phyloP scores from a whole-genome alignment of 2,329 filamentous ascomycete species.

The Botrytis pseudocinerea region DNA sequence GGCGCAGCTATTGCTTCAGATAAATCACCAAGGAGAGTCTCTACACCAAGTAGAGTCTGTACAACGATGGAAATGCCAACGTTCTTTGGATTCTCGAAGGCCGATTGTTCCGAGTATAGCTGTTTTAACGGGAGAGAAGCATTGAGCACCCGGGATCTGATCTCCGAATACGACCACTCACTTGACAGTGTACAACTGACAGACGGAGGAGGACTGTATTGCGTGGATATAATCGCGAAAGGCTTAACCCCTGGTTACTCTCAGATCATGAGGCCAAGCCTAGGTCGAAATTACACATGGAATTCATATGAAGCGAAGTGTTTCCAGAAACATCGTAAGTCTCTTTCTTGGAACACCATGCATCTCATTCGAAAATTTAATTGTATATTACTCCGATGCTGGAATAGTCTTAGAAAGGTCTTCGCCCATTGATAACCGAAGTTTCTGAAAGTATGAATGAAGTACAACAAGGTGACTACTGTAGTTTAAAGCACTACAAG shows the following conservation, averaged over 20 bases:
- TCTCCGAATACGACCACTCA: neutral
- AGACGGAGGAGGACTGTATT: neutral
- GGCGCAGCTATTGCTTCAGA: neutral
- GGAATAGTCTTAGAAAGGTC: neutral
- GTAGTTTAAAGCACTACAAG: neutral
- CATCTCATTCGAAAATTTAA: neutral
- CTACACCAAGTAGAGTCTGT: neutral
- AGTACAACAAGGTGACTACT: neutral
- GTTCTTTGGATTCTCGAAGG: neutral
- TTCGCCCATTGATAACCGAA: neutral
- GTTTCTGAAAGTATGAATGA: neutral
- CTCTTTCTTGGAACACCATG: neutral
- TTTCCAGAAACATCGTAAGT: neutral
- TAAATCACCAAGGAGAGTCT: neutral
- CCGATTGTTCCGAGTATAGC: neutral
- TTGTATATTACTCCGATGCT: neutral
- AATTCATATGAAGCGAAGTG: neutral
- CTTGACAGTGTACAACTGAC: neutral
- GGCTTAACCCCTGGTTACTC: no score
- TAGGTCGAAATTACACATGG: neutral
- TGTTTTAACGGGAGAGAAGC: neutral
- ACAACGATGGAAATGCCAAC: neutral
- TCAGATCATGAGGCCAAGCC: neutral
- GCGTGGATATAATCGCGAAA: neutral
- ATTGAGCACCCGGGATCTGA: no score